A percentile compares a stretch with the other conserved stretches of the same genome.
Conservation (phyloP, 257 asterid genomes). For the Nicotiana paniculata region DNA sequence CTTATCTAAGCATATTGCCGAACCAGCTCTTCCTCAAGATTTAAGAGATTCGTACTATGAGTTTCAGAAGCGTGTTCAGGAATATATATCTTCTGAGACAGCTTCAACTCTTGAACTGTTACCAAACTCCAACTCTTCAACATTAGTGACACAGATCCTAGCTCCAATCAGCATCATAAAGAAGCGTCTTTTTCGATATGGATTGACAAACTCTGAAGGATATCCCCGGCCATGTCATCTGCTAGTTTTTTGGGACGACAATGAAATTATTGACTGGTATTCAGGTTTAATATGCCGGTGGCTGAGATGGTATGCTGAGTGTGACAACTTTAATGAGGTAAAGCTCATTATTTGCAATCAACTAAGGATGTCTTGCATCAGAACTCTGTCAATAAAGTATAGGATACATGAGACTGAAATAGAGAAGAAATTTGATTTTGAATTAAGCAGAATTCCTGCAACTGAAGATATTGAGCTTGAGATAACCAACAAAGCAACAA, state of each 20-base stretch:
- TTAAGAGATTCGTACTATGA: conserved; percentile 57
- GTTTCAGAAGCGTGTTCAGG: conserved; percentile 60
- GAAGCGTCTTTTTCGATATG: conserved; percentile 70
- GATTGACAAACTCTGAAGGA: conserved; percentile 60
- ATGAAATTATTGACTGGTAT: conserved; percentile 77
- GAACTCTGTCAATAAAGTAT: conserved; percentile 74
- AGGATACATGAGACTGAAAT: conserved; percentile 63
- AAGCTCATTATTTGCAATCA: conserved; percentile 54
- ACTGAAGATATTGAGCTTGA: conserved; percentile 58
- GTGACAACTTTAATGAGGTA: conserved; percentile 60
- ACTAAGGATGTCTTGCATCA: conserved; percentile 69
- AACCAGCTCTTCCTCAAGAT: conserved; percentile 82
- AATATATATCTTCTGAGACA: conserved; percentile 64
- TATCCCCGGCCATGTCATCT: conserved; percentile 50
- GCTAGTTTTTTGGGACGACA: conserved; percentile 56
- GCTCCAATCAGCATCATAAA: conserved; percentile 55
- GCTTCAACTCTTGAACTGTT: conserved; percentile 67
- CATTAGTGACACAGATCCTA: conserved; percentile 34
- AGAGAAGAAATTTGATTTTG: conserved; percentile 59
- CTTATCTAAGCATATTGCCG: conserved; percentile 50
- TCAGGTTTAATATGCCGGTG: conserved; percentile 68
- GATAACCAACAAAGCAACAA: conserved; percentile 29
- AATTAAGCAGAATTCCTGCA: conserved; percentile 59
- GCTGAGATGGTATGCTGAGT: conserved; percentile 69
- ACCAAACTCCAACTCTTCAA: conserved; percentile 29